Evolutionary conservation across 2,329 filamentous ascomycete genomes (phyloP).

Genomic region (Pseudomassariella vexata): DNA sequence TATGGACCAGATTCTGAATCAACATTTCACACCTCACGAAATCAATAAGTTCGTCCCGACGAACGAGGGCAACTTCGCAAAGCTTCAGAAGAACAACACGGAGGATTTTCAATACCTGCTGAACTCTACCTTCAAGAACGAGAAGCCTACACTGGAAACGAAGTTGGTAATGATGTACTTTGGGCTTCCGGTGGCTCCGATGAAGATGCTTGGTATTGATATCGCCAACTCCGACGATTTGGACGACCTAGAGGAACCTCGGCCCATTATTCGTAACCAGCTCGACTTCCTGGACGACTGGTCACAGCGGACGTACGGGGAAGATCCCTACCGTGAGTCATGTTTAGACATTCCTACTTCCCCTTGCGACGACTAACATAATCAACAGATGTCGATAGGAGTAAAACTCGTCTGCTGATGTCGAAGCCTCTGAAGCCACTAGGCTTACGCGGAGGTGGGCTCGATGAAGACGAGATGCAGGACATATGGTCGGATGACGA

Average conservation of each 20-base stretch:
- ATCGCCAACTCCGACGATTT: background rate
- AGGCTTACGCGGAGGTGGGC: constrained; percentile 4
- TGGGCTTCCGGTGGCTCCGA: constrained; percentile 37
- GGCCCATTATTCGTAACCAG: constrained; percentile 7
- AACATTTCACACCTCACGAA: constrained; percentile 28
- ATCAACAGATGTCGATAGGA: too few species aligned
- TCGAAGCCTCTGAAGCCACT: background rate
- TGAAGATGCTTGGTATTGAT: constrained; percentile 19
- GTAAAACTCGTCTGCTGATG: too few species aligned
- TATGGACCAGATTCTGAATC: constrained; percentile 25
- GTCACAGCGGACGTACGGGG: constrained; percentile 8
- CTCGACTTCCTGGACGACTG: constrained; percentile 17
- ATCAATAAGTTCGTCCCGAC: constrained; percentile 23
- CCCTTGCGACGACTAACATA: too few species aligned
- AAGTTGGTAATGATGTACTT: constrained; percentile 43
- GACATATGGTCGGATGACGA: constrained; percentile 1
- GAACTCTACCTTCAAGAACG: constrained; percentile 21
- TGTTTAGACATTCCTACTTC: too few species aligned
- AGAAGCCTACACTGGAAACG: constrained; percentile 24
- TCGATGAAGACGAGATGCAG: constrained; percentile 4
- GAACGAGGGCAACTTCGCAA: constrained; percentile 17
- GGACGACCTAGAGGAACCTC: constrained; percentile 11
- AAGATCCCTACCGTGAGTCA: too few species aligned
- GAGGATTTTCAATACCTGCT: constrained; percentile 24
- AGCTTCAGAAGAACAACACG: constrained; percentile 25